Evolutionary conservation across 2,329 filamentous ascomycete genomes (phyloP), one percentile per base, ranked within the genome.

Genomic region (Fusarium sp.): DNA sequence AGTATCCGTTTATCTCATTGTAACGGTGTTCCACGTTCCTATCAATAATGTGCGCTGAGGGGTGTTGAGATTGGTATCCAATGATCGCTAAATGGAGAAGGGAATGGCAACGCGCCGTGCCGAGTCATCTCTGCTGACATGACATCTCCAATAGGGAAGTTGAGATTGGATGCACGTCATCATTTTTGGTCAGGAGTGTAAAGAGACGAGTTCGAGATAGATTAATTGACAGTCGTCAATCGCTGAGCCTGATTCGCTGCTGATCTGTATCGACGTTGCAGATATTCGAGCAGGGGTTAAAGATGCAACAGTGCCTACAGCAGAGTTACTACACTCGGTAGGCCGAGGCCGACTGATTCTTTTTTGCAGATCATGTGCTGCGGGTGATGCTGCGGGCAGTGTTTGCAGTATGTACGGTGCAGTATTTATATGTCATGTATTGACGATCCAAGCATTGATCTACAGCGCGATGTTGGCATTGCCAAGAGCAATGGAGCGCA

Each of bases 81-180:
- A 64, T 17, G 46, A 65, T 64, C 41, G 42, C 23, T 55, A 36
- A 36, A 59, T 23, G 43, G 50, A 43, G 43, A 66, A 63, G 60
- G 56, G 59, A 58, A n/a, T n/a, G n/a, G n/a, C n/a, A n/a, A 45
- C 61, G 61, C 45, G 57, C 54, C 67, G 66, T 63, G 57, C 68
- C 67, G 67, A 66, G 40, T 49, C 63, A 36, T 35, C 17, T 49
- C 21, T 35, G 23, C 36, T 45, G 48, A 58, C 33, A 42, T 65
- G 35, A 45, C 14, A 23, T 52, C 54, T 41, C 10, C 13, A 40
- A 37, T 40, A 33, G 33, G 15, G 21, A 20, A 18, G 15, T 11
- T 52, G 43, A 63, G 39, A 59, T 58, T 50, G 35, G 36, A 40
- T n/a, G 33, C 23, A 21, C 11, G 20, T 18, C 48, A 47, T 31